phyloP scores from a whole-genome alignment of 257 asterid species.

The Solanum sitiens region DNA sequence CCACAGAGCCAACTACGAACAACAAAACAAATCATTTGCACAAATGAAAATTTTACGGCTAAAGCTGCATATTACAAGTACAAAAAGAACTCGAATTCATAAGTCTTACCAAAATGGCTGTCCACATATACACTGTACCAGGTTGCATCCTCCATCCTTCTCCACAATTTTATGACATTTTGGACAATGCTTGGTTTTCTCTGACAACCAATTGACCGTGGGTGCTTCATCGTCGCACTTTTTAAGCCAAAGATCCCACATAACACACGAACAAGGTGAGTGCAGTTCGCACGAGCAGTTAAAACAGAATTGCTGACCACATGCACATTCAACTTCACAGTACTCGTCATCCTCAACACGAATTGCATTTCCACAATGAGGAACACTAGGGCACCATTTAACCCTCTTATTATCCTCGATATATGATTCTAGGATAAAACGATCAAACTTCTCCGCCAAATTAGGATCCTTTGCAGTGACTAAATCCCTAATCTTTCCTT shows the following conservation, averaged over 20 bases:
- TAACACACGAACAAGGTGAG: slow-evolving; percentile 56
- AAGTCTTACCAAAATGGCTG: slow-evolving; percentile 50
- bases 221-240: slow-evolving; percentile 28
- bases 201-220: slow-evolving; percentile 25
- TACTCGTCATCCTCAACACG: slow-evolving; percentile 28
- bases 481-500: slow-evolving; percentile 30
- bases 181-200: slow-evolving; percentile 35
- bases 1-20: slow-evolving; percentile 58
- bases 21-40: not conserved
- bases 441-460: slow-evolving; percentile 40
- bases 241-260: slow-evolving; percentile 46
- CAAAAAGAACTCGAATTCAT: not conserved
- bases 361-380: slow-evolving; percentile 54
- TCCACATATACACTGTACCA: slow-evolving; percentile 34
- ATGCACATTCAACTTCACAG: slow-evolving; percentile 47
- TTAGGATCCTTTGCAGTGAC: slow-evolving; percentile 28
- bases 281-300: slow-evolving; percentile 40
- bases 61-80: not conserved
- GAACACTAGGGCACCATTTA: slow-evolving; percentile 61
- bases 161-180: slow-evolving; percentile 45
- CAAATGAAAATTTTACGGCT: not conserved
- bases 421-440: slow-evolving; percentile 47
- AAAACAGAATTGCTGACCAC: slow-evolving; percentile 49
- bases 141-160: slow-evolving; percentile 56
- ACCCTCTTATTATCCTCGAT: slow-evolving; percentile 51